Base-by-base conservation (phyloP, 495 filamentous ascomycete species). In the Neurospora sp. region DNA sequence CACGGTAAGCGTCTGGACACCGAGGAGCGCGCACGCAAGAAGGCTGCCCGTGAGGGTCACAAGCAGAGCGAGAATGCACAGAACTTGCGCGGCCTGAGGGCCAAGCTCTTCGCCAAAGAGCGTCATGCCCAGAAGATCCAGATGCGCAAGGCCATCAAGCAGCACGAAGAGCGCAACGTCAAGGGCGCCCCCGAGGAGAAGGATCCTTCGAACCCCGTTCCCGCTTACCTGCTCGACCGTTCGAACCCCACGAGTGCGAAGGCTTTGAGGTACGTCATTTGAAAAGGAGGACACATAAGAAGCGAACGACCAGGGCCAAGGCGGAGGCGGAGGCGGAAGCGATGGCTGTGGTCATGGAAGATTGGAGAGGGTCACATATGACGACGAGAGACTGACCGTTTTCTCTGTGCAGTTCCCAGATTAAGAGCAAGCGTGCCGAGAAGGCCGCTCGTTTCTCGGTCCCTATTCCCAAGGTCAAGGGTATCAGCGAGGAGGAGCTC, bases 91-190 rank as follows among this genome's bases (percentile, higher is more conserved):
- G 96, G 96, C 74, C 88, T 98, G 76, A 86, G 93, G 74, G 96
- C 96, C 77, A 99, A 99, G 86, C 87, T 97, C 78, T 92, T 97
- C 86, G 91, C 93, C 81, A 92, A 97, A 86, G 92, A 96, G 88
- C 88, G 96, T 48, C 93, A 94, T 83, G 88, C 91, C 78, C 93
- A 98, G 84, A 99, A 99, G 91, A 98, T 99, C 81, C 94, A 98
- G 89, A 95, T 99, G 92, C 92, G 92, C 83, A 98, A 99, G 89
- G 86, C 90, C 77, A 97, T 99, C 88, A 92, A 91, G 82, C 90
- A 91, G 72, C 92, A 95, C 84, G 96, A 99, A 81, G 92, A 98
- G 86, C 91, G 92, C 82, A 96, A 96, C 78, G 90, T 98, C 86
- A 96, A 97, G 83, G 91, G 92, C n/a, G 86, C 89, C n/a, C 87